Conservation (phyloP, 106 monocot species). For the Dendrobium catenatum region DNA sequence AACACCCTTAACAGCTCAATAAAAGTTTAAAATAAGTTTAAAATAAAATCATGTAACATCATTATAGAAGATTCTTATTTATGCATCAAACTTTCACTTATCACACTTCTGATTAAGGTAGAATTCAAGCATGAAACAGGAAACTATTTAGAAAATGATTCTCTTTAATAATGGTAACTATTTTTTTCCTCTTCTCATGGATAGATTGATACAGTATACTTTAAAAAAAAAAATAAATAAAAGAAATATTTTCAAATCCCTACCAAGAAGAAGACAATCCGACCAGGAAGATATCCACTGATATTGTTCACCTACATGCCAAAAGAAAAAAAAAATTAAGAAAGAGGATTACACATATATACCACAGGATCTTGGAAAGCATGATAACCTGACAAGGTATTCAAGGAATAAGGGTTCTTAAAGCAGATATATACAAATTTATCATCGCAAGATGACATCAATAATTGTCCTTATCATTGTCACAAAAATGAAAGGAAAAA, state of each 20-base stretch:
- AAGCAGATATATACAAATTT: neutral
- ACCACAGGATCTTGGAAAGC: neutral
- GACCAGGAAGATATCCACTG: constrained; percentile 95
- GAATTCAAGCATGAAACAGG: too few species aligned
- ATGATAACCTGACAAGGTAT: neutral
- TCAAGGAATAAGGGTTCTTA: neutral
- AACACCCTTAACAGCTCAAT: too few species aligned
- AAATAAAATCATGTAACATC: too few species aligned
- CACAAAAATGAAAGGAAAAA: neutral
- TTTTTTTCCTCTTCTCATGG: too few species aligned
- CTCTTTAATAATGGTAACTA: too few species aligned
- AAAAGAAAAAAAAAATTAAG: neutral
- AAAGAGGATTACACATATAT: neutral
- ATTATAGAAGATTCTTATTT: too few species aligned
- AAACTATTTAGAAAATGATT: too few species aligned
- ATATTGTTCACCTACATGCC: constrained; percentile 79
- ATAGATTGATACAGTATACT: too few species aligned
- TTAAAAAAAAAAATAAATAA: too few species aligned
- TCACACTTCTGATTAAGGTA: too few species aligned
- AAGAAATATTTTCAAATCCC: neutral
- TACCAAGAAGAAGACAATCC: constrained; percentile 99
- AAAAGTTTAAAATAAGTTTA: too few species aligned
- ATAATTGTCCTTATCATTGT: neutral
- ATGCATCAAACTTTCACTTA: too few species aligned
- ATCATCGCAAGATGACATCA: neutral